Base-by-base conservation (phyloP, 2,329 filamentous ascomycete genomes). In the Colletotrichum eremochloae region DNA sequence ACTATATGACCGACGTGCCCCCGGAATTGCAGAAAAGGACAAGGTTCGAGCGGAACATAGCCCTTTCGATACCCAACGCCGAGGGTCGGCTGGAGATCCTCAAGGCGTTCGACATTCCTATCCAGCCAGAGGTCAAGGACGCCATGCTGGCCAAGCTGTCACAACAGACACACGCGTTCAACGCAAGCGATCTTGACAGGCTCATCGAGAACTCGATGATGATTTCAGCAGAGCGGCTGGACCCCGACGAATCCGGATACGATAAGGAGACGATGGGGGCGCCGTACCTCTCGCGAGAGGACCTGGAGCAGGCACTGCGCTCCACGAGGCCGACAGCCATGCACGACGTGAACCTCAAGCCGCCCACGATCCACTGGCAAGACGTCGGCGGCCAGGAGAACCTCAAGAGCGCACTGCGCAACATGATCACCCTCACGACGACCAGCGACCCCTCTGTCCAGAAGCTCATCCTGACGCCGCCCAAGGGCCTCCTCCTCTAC, bases 321-420 rank as follows among this genome's bases (percentile, higher is more conserved):
- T 83, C 89, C 67, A 90, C 95, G n/a, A 88, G 90, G 14, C 94
- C 96, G 1, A 95, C 93, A 1, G 94, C 94, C 4, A 96, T 98
- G 89, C 91, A 94, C 75, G 95, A 97, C 78, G 91, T 97, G 67
- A 94, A 96, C 79, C 86, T 98, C 58, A 94, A 97, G 78, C 95
- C 94, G 11, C 95, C 95, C 0, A 95, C 93, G 18, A 91, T 97
- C 38, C 89, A 88, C 80, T 98, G 95, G 95, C 86, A 88, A 61
- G 94, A 98, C 77, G 96, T 98, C 63, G 95, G 94, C 72, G 96
- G 96, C 0, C 93, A 97, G 74, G 89, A 92, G 56, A 86, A 88
- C 52, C 90, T 97, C 74, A 97, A 97, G 79, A 85, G 84, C 68
- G 84, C 85, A 2, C 84, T 92, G 33, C 84, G 84, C 42, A 83